Evolutionary conservation across 768 basidiomycete species (phyloP), one percentile per base, ranked within the genome.

Genomic region (Podaxis carcinomalis): DNA sequence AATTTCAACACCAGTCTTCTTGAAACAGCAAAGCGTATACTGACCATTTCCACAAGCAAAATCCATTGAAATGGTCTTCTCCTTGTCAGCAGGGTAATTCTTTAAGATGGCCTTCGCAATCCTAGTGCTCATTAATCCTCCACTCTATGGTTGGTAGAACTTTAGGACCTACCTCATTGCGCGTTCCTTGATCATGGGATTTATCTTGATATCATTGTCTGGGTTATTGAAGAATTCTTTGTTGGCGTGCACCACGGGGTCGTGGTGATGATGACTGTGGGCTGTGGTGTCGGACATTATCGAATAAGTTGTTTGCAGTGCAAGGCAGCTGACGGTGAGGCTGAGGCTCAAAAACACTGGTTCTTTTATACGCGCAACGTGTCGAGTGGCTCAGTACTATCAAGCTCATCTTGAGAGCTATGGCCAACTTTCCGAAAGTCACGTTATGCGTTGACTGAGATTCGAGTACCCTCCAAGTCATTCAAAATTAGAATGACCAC

Each of bases 11-110:
- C 16, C 6, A 1, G 16, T 44, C 4, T n/a, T 2, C 14, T n/a
- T 2, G 42, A 16, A 44, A n/a, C 16, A 44, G 3, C 42, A n/a
- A 6, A n/a, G 16, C 5, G 27, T 6, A n/a, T 44, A 44, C 42
- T 44, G 3, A 44, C 42, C 42, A 19, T 44, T 44, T 19, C 42
- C 42, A 2, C 42, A 44, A 4, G 42, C 42, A 6, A 44, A 44
- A 44, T 44, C 42, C 42, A 44, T 44, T 19, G n/a, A n/a, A 44
- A n/a, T 19, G 16, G 42, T 44, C 4, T 44, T 44, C 42, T 44
- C 42, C 16, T 44, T 44, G 88, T 44, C 42, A 7, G 42, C 25
- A 6, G 50, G 25, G 16, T 32, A 51, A 25, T 16, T 27, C 50
- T 51, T 51, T 27, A 51, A 13, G 25, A 44, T 44, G 5, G 42